Percentiles rank a stretch among this genome's conserved stretches.
These are phyloP conservation scores for Trifolium fragiferum DNA, from an alignment of 306 rosid genomes.

Conservation along the genomic window DNA sequence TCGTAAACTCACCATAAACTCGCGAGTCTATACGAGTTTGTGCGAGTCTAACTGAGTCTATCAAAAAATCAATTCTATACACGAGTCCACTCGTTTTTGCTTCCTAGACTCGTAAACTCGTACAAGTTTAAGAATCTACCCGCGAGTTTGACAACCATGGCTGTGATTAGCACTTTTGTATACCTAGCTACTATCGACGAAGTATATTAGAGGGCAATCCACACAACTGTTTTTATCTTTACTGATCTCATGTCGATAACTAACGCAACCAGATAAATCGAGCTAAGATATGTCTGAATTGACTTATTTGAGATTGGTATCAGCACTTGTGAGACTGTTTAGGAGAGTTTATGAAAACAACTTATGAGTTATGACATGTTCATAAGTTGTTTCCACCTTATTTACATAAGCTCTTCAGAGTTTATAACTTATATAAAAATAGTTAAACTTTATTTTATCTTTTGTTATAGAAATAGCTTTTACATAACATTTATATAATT, in stretches of 20 bases:
- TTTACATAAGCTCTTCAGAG: not conserved
- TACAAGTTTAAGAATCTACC: no score
- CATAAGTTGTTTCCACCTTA: not conserved
- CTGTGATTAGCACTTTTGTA: slow-evolving; percentile 87
- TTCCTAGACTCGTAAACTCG: no score
- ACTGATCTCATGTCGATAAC: slow-evolving; percentile 92
- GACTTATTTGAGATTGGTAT: not conserved
- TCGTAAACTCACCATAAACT: no score
- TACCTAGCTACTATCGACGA: slow-evolving; percentile 78
- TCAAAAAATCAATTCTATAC: not conserved
- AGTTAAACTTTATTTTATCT: not conserved
- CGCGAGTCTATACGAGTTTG: no score
- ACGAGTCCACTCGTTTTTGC: no score
- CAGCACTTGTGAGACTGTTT: not conserved
- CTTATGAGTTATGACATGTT: not conserved
- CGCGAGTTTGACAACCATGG: slow-evolving; percentile 6
- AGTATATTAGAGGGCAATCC: slow-evolving; percentile 77
- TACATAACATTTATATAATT: not conserved
- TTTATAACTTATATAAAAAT: not conserved
- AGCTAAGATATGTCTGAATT: not conserved
- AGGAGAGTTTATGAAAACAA: not conserved
- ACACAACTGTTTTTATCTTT: slow-evolving; percentile 77
- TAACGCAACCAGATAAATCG: slow-evolving; percentile 78
- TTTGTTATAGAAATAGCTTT: not conserved
- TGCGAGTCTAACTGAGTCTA: no score